Percentiles rank a stretch among this genome's conserved stretches.
Evolutionary conservation across 495 filamentous ascomycete species (phyloP).

Genomic region (Tuber magnatum): DNA sequence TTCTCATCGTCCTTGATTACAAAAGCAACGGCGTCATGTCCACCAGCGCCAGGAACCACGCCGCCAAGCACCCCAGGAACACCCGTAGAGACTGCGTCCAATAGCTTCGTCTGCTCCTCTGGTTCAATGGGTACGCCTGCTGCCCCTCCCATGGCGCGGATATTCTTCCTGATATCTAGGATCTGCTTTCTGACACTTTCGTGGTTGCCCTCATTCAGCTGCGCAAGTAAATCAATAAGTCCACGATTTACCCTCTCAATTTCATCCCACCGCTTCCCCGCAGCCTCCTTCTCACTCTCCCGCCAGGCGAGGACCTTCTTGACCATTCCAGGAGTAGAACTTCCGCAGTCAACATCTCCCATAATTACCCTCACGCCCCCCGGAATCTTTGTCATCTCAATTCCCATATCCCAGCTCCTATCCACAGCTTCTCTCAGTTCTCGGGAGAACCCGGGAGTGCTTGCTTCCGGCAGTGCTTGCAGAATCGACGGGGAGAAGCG

Average conservation of each 20-base stretch:
- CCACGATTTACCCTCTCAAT: slow-evolving; percentile 68
- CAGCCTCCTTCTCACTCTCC: slow-evolving; percentile 57
- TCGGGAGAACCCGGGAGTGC: slow-evolving; percentile 57
- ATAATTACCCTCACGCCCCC: slow-evolving; percentile 67
- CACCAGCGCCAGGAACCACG: slow-evolving; percentile 89
- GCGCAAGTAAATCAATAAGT: slow-evolving; percentile 56
- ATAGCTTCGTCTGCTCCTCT: slow-evolving; percentile 67
- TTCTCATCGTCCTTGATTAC: slow-evolving; percentile 66
- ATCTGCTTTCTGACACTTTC: slow-evolving; percentile 39
- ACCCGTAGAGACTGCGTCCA: slow-evolving; percentile 60
- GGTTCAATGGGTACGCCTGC: slow-evolving; percentile 89
- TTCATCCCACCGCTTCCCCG: slow-evolving; percentile 61
- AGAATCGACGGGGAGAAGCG: slow-evolving; percentile 81
- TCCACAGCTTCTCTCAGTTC: slow-evolving; percentile 60
- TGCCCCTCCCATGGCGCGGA: slow-evolving; percentile 65
- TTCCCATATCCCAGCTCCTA: slow-evolving; percentile 63
- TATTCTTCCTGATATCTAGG: slow-evolving; percentile 46
- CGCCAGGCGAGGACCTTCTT: slow-evolving; percentile 82
- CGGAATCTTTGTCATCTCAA: slow-evolving; percentile 48
- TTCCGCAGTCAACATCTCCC: slow-evolving; percentile 93
- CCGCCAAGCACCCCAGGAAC: slow-evolving; percentile 80
- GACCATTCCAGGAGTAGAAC: slow-evolving; percentile 90
- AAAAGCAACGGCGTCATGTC: slow-evolving; percentile 83
- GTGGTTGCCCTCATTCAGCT: slow-evolving; percentile 37
- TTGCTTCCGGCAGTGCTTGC: slow-evolving; percentile 55